A percentile compares a stretch with the other conserved stretches of the same genome.
Conservation (phyloP, 495 filamentous ascomycete species). For the Talaromyces stipitatus region DNA sequence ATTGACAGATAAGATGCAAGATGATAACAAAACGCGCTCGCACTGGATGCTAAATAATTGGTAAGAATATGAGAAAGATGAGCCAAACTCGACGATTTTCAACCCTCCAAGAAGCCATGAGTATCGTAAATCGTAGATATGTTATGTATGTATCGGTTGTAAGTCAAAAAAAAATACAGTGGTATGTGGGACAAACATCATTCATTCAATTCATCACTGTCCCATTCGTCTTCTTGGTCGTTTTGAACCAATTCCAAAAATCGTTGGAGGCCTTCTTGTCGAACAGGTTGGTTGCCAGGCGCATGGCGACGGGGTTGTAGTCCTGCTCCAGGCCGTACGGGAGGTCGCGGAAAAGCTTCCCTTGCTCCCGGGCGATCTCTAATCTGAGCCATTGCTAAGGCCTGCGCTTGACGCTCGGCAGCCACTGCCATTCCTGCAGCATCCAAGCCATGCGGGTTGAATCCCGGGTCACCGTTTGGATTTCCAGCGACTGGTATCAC, state of each 20-base stretch:
- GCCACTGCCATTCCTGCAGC: conserved; percentile 35
- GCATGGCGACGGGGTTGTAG: conserved; percentile 6
- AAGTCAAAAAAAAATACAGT: background rate
- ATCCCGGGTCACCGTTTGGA: conserved; percentile 18
- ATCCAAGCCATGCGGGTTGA: conserved; percentile 20
- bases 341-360: conserved; percentile 7
- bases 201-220: conserved; percentile 53
- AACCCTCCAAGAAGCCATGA: background rate
- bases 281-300: conserved; percentile 5
- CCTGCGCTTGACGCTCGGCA: conserved; percentile 35
- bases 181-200: background rate
- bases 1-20: background rate
- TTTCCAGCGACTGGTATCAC: conserved; percentile 17
- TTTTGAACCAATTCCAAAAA: conserved; percentile 47
- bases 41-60: background rate
- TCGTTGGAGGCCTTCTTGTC: conserved; percentile 34
- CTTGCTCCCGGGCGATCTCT: conserved; percentile 20
- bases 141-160: background rate
- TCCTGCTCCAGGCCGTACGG: conserved; percentile 1
- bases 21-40: background rate
- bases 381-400: conserved; percentile 36
- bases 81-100: background rate
- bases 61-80: background rate
- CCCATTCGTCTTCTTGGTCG: conserved; percentile 58
- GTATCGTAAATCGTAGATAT: background rate